phyloP scores from a whole-genome alignment of 495 filamentous ascomycete species.

The Thozetella sp. region DNA sequence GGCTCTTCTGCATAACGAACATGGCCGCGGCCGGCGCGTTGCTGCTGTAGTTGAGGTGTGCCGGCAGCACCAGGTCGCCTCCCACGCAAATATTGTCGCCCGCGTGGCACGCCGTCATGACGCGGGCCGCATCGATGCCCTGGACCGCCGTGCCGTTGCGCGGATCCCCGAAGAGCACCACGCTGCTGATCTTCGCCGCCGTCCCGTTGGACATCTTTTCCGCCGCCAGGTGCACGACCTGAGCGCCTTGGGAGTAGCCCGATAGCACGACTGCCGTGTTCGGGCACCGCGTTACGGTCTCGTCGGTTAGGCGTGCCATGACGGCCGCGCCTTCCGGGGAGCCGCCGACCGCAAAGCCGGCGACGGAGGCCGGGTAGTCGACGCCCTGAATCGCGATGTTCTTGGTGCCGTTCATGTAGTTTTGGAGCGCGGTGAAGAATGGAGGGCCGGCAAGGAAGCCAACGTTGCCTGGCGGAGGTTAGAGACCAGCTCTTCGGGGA shows the following conservation, averaged over 20 bases:
- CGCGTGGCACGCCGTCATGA: not conserved
- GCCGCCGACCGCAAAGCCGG: not conserved
- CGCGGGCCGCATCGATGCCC: not conserved
- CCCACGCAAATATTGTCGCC: not conserved
- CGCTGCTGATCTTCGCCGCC: not conserved
- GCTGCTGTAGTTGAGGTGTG: constrained; percentile 1
- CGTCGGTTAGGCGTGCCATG: not conserved
- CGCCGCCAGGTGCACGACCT: constrained; percentile 1
- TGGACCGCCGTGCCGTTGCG: not conserved
- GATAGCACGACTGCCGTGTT: not conserved
- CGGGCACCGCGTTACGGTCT: not conserved
- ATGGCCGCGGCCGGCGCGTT: not conserved
- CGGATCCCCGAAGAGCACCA: not conserved
- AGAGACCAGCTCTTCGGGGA: not conserved
- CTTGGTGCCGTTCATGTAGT: constrained; percentile 1
- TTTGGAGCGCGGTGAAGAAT: constrained; percentile 2
- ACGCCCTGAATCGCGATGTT: constrained; percentile 1
- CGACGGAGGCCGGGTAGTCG: not conserved
- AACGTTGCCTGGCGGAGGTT: constrained; percentile 1
- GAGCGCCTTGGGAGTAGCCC: not conserved
- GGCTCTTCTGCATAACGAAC: not conserved
- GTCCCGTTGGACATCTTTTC: not conserved
- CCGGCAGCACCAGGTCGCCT: not conserved
- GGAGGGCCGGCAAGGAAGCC: not conserved
- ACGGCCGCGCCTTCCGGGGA: not conserved